Evolutionary conservation across 75 land plant species (phyloP).

Genomic region (Pseudotsuga menziesii): DNA sequence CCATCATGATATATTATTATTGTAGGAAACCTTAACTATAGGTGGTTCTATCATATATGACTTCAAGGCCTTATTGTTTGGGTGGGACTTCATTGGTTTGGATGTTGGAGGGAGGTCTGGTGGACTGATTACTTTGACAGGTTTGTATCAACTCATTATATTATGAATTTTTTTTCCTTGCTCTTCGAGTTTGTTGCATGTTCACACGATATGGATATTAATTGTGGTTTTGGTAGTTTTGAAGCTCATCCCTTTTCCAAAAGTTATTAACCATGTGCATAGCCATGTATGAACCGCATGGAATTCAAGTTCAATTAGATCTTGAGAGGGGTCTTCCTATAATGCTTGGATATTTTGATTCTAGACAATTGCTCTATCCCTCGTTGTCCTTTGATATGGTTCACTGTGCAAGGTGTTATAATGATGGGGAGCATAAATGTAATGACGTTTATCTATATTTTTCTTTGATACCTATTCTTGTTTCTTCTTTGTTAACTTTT

Average conservation of each 20-base stretch:
- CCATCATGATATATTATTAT: too few species aligned
- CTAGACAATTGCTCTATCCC: conserved; percentile 68
- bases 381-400: conserved; percentile 67
- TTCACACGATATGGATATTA: too few species aligned
- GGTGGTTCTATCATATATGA: too few species aligned
- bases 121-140: too few species aligned
- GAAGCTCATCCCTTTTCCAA: conserved; percentile 38
- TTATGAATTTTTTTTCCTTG: too few species aligned
- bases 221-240: conserved; percentile 58
- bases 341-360: conserved; percentile 60
- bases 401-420: not conserved
- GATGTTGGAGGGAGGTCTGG: too few species aligned
- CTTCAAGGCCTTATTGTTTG: too few species aligned
- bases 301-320: conserved; percentile 73
- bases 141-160: too few species aligned
- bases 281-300: conserved; percentile 59
- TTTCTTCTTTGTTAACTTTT: not conserved
- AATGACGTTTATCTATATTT: not conserved
- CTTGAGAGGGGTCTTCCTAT: conserved; percentile 88
- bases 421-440: conserved; percentile 28
- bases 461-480: not conserved
- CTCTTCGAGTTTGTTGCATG: too few species aligned
- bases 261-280: conserved; percentile 55
- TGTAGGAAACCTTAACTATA: too few species aligned
- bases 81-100: too few species aligned